A percentile compares a stretch with the other conserved stretches of the same genome.
These are phyloP conservation scores for Backusella westeae DNA, from an alignment of 192 early-diverging fungal species.

Conservation along the genomic window DNA sequence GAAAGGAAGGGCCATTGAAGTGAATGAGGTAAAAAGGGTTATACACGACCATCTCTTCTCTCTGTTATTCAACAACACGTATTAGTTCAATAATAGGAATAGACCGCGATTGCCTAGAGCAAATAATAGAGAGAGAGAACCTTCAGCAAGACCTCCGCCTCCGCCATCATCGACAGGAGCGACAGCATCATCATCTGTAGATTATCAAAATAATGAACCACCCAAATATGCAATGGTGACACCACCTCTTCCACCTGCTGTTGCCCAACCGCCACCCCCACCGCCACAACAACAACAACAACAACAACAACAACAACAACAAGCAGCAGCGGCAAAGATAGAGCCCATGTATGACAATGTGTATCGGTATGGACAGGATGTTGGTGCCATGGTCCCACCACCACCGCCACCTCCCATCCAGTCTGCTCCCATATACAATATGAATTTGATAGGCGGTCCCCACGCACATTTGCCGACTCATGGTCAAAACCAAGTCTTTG, in stretches of 20 bases:
- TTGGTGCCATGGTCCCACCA: neutral
- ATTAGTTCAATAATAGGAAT: conserved; percentile 1
- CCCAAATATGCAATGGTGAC: neutral
- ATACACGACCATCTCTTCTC: too few relatives aligned
- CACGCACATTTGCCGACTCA: conserved; percentile 28
- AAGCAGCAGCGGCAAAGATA: neutral
- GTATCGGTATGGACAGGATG: conserved; percentile 10
- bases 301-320: neutral
- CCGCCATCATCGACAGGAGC: neutral
- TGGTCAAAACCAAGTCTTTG: conserved; percentile 41
- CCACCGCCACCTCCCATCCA: neutral
- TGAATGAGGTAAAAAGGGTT: conserved; percentile 52
- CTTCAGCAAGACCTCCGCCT: neutral
- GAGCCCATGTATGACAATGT: conserved; percentile 5
- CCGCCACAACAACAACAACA: neutral
- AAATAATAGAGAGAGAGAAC: conserved; percentile 3
- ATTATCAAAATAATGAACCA: neutral
- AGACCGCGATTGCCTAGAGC: neutral
- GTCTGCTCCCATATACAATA: conserved; percentile 9
- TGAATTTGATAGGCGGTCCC: conserved; percentile 30
- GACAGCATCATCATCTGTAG: neutral
- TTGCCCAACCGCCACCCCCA: neutral
- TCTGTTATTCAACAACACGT: too few relatives aligned
- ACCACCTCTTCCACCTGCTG: neutral
- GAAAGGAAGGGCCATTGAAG: conserved; percentile 77